Evolutionary conservation across 805 yeast genomes (phyloP), one percentile per base, ranked within the genome.

Genomic region (Suhomyces sp.): DNA sequence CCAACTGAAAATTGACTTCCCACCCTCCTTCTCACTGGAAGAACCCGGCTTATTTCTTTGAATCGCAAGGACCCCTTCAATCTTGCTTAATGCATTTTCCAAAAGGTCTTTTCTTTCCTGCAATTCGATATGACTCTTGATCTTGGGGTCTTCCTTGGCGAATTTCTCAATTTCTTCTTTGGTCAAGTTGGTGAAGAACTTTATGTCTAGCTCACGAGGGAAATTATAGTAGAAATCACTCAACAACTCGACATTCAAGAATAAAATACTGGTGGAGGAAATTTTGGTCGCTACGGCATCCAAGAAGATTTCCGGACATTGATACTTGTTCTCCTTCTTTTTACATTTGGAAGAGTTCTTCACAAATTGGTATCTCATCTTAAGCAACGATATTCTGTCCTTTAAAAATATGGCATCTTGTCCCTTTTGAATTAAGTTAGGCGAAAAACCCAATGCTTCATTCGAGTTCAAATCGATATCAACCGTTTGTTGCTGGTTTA

Each of bases 151-250:
- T 70, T 94, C 97, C 61, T 90, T 90, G 0, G 99, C 99, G 72
- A 93, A 90, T 54, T 72, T 72, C 63, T 92, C 97, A 48, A 94
- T 79, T 64, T 92, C 96, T 50, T 90, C 96, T 48, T 79, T 78
- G 7, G 83, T 75, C 63, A 94, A 73, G 42, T 79, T 78, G 55
- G 78, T 76, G 47, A 86, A 85, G 52, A 94, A 79, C 58, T 84
- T 84, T 49, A 77, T 77, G 67, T 94, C 99, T 56, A 94, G 77
- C 69, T 91, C 97, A 54, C 98, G 80, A 2, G 99, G 98, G 70
- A 94, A 93, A 61, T 91, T 90, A 69, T 96, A 94, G 67, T 93
- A 96, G 65, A 94, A 94, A 70, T 96, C 99, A 59, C 96, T 88
- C 57, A 94, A 75, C 52, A 94, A 75, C 70, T 94, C 99, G 52